Evolutionary conservation across 2,329 filamentous ascomycete species (phyloP), one percentile per base, ranked within the genome.

Genomic region (Colletotrichum shisoi): DNA sequence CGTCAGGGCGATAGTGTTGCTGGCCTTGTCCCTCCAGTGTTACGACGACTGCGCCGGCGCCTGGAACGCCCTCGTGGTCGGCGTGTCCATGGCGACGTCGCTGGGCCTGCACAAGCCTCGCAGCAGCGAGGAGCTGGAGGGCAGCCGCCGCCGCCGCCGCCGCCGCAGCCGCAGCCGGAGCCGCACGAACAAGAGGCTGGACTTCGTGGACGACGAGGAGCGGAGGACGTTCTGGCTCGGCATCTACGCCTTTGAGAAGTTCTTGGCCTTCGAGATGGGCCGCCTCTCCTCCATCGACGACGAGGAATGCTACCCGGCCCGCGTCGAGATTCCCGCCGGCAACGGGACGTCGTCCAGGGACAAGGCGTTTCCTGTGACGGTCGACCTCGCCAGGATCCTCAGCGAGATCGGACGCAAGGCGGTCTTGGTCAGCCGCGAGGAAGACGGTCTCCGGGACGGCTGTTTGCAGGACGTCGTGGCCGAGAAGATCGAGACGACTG

Each of bases 51-150:
- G 72, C 37, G 72, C 71, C 2, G 71, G 70, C 49, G 67, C 71
- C 0, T 74, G 71, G 71, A 72, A 74, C 11, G 60, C 71, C 3
- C 49, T 70, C n/a, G 71, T 70, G 5, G 69, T 72, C 7, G 71
- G 71, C 0, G 69, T 74, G 12, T 64, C 71, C 15, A 71, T 71
- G 34, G 72, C 73, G 6, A 72, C 70, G 19, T 73, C 71, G 2
- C 68, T 74, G 13, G 73, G 73, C 12, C 63, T 74, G 13, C 72
- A 74, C 31, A 67, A 59, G 19, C 54, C 64, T 12, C 60, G 54
- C 3, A 37, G 60, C 6, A 59, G 61, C 12, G 31, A n/a, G 8
- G 51, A n/a, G n/a, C n/a, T n/a, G n/a, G n/a, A n/a, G n/a, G n/a
- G n/a, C n/a, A n/a, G n/a, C n/a, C n/a, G n/a, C n/a, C n/a, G n/a